These are phyloP conservation scores for Mitragyna speciosa DNA, from an alignment of 257 asterid genomes.

Conservation along the genomic window DNA sequence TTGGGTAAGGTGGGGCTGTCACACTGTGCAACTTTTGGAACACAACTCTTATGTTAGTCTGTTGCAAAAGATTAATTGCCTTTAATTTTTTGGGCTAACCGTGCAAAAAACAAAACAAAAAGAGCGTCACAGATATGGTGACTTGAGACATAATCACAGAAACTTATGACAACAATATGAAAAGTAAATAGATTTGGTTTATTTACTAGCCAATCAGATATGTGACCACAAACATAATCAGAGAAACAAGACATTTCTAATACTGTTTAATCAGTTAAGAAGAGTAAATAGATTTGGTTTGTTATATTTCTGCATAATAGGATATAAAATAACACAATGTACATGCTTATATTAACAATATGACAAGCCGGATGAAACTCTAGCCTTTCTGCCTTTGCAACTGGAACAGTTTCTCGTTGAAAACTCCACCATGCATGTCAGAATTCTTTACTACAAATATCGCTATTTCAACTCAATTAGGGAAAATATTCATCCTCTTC, in stretches of 20 bases:
- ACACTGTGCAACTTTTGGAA: too few species aligned
- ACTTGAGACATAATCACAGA: neutral
- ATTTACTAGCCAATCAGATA: too few species aligned
- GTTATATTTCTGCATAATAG: slow-evolving; percentile 6
- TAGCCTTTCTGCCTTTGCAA: neutral
- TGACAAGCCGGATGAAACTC: slow-evolving; percentile 5
- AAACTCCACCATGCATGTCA: neutral
- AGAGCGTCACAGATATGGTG: neutral
- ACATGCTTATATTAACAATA: slow-evolving; percentile 16
- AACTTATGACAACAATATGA: neutral
- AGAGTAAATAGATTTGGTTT: too few species aligned
- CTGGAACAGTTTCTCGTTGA: neutral
- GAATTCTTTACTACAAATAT: too few species aligned
- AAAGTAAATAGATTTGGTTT: neutral
- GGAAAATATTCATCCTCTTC: too few species aligned
- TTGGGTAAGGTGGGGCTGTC: too few species aligned
- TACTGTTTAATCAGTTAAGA: too few species aligned
- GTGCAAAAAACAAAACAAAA: neutral
- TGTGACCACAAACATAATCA: too few species aligned
- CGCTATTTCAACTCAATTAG: too few species aligned
- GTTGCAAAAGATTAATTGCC: neutral
- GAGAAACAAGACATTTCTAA: too few species aligned
- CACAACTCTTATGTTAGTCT: too few species aligned
- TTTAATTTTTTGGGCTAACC: neutral
- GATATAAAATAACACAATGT: slow-evolving; percentile 5